These are phyloP conservation scores for Elongisporangium anandrum DNA, from an alignment of 352 stramenopile genomes.

Conservation along the genomic window DNA sequence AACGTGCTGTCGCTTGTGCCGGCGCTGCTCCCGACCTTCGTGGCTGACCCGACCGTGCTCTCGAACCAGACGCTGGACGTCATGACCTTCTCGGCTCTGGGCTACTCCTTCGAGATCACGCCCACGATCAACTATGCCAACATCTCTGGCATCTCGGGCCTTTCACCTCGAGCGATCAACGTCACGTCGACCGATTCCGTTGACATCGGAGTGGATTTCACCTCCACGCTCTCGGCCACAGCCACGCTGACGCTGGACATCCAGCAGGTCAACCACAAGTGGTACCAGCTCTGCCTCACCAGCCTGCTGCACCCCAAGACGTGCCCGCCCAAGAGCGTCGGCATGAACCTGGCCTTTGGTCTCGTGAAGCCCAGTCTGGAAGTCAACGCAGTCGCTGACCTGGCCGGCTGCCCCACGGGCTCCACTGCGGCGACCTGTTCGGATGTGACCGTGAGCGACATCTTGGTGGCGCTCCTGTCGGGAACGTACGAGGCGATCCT, in stretches of 20 bases:
- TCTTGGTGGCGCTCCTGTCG: constrained; percentile 27
- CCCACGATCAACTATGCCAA: constrained; percentile 23
- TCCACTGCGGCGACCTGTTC: constrained; percentile 36
- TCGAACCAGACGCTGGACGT: constrained; percentile 19
- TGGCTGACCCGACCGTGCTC: constrained; percentile 21
- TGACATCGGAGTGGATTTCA: constrained; percentile 42
- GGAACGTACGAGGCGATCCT: constrained; percentile 29
- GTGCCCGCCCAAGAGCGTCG: constrained; percentile 27
- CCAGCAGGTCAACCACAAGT: constrained; percentile 48
- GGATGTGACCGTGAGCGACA: constrained; percentile 39
- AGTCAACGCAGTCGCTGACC: constrained; percentile 30
- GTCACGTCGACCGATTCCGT: constrained; percentile 27
- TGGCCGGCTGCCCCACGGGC: constrained; percentile 31
- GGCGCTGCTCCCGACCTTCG: constrained; percentile 21
- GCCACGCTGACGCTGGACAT: constrained; percentile 38
- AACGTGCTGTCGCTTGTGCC: constrained; percentile 20
- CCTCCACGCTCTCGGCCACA: constrained; percentile 22
- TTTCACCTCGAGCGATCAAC: constrained; percentile 41
- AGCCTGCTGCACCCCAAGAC: constrained; percentile 29
- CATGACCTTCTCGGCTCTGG: constrained; percentile 26
- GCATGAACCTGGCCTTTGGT: constrained; percentile 29
- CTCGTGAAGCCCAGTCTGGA: constrained; percentile 28
- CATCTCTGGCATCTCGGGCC: constrained; percentile 23
- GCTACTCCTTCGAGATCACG: constrained; percentile 22
- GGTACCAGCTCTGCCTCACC: constrained; percentile 56